These are phyloP conservation scores for Haberlea rhodopensis DNA, from an alignment of 257 asterid genomes.

Conservation along the genomic window DNA sequence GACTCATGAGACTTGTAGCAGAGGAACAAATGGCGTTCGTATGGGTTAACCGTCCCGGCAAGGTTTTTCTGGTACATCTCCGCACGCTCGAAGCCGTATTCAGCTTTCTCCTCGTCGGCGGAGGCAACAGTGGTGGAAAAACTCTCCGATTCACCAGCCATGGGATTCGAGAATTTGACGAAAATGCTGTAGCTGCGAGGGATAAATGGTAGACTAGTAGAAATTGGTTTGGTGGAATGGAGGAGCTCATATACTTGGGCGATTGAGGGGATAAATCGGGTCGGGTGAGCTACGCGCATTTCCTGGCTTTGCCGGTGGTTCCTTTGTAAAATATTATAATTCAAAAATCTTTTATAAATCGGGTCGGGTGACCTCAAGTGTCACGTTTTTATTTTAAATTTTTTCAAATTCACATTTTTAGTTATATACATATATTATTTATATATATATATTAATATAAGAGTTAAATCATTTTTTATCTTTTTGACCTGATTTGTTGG, in stretches of 20 bases:
- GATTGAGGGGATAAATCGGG: slow-evolving; percentile 37
- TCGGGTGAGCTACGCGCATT: slow-evolving; percentile 31
- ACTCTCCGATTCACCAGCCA: slow-evolving; percentile 65
- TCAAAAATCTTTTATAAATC: no score
- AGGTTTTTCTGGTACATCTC: slow-evolving; percentile 71
- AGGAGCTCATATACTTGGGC: slow-evolving; percentile 7
- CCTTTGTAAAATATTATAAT: not conserved
- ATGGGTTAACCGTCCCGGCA: slow-evolving; percentile 61
- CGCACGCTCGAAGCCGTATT: slow-evolving; percentile 72
- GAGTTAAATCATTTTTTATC: no score
- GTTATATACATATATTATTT: no score
- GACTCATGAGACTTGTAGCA: slow-evolving; percentile 75
- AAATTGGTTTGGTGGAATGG: slow-evolving; percentile 23
- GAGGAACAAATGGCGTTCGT: slow-evolving; percentile 88
- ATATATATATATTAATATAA: no score
- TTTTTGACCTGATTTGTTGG: no score
- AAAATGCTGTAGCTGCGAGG: slow-evolving; percentile 1
- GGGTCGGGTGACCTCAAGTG: no score
- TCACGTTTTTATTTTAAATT: no score
- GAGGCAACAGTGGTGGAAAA: slow-evolving; percentile 34
- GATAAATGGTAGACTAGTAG: slow-evolving; percentile 27
- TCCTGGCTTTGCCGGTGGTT: not conserved
- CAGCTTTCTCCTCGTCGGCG: slow-evolving; percentile 34
- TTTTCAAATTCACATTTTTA: no score
- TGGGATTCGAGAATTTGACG: slow-evolving; percentile 26